A percentile compares a stretch with the other conserved stretches of the same genome.
Conservation (phyloP, 495 filamentous ascomycete genomes). For the Friedmanniomyces simplex region DNA sequence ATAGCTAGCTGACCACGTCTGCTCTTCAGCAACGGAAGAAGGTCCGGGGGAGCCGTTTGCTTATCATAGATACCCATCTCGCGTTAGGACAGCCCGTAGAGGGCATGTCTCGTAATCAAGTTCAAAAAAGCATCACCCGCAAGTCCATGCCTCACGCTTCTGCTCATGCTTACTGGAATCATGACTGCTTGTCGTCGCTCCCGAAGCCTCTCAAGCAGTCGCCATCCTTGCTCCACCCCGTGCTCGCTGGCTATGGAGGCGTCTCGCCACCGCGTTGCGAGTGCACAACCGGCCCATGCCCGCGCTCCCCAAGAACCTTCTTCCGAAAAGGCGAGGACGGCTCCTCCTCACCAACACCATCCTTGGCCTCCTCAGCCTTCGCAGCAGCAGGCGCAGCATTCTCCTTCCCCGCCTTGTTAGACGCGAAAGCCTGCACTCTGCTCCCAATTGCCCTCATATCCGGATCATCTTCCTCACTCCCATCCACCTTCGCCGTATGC, state of each 20-base stretch:
- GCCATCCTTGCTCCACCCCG: not conserved
- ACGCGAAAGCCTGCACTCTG: slow-evolving; percentile 20
- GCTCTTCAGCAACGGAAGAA: not conserved
- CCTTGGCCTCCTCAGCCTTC: not conserved
- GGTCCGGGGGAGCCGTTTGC: too few species aligned
- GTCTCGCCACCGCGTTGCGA: not conserved
- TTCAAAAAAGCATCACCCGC: too few species aligned
- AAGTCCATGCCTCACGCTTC: too few species aligned
- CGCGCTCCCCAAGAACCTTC: slow-evolving; percentile 11
- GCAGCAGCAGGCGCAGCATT: not conserved
- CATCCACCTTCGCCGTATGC: slow-evolving; percentile 7
- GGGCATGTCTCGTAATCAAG: too few species aligned
- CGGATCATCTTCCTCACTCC: slow-evolving; percentile 10
- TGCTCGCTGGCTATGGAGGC: not conserved
- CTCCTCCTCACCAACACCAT: not conserved
- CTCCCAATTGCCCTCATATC: slow-evolving; percentile 21
- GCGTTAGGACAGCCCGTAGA: too few species aligned
- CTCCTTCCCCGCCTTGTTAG: slow-evolving; percentile 6
- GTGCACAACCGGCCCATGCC: slow-evolving; percentile 7
- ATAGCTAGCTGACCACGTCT: not conserved
- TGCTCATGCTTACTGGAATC: too few species aligned
- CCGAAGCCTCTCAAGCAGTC: not conserved
- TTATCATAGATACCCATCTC: too few species aligned
- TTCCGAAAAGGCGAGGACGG: not conserved
- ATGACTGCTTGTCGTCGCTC: too few species aligned